Percentiles rank a stretch among this genome's conserved stretches.
Evolutionary conservation across 2,329 filamentous ascomycete species (phyloP).

Genomic region (Colletotrichum musicola): DNA sequence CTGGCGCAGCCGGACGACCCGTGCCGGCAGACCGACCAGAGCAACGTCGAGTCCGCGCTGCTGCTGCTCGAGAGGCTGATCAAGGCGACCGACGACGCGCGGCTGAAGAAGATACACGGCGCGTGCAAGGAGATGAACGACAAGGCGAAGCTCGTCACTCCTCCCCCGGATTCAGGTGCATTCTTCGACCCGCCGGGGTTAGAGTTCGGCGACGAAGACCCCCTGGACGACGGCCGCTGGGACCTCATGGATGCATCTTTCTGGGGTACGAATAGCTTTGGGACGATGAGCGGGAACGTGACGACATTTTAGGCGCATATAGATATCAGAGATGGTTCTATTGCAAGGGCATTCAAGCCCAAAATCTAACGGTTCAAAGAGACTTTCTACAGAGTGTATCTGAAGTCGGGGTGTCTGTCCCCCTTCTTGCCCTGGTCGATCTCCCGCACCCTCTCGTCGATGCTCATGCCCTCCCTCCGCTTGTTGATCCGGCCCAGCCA

Average conservation of each 20-base stretch:
- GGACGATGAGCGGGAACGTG: too few species aligned
- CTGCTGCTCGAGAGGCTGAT: conserved; percentile 12
- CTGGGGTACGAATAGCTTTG: not conserved
- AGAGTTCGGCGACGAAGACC: conserved; percentile 24
- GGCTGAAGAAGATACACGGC: conserved; percentile 15
- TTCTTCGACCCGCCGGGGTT: conserved; percentile 20
- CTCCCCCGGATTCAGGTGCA: not conserved
- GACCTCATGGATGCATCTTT: not conserved
- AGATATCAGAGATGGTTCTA: too few species aligned
- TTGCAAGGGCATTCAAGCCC: too few species aligned
- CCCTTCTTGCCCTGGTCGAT: conserved; percentile 34
- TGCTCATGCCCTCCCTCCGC: conserved; percentile 27
- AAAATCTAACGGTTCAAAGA: not conserved
- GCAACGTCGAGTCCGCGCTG: conserved; percentile 28
- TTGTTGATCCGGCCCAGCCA: conserved; percentile 25
- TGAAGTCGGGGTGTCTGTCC: conserved; percentile 33
- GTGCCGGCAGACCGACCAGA: conserved; percentile 18
- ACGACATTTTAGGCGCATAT: too few species aligned
- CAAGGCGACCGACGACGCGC: conserved; percentile 17
- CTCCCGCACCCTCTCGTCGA: conserved; percentile 28
- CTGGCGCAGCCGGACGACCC: conserved; percentile 9
- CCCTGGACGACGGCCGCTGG: conserved; percentile 17
- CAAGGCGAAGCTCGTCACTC: not conserved
- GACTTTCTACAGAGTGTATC: conserved; percentile 26
- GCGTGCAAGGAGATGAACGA: conserved; percentile 32